These are phyloP conservation scores for Penicillium thymicola DNA, from an alignment of 2,329 filamentous ascomycete genomes.

Conservation along the genomic window DNA sequence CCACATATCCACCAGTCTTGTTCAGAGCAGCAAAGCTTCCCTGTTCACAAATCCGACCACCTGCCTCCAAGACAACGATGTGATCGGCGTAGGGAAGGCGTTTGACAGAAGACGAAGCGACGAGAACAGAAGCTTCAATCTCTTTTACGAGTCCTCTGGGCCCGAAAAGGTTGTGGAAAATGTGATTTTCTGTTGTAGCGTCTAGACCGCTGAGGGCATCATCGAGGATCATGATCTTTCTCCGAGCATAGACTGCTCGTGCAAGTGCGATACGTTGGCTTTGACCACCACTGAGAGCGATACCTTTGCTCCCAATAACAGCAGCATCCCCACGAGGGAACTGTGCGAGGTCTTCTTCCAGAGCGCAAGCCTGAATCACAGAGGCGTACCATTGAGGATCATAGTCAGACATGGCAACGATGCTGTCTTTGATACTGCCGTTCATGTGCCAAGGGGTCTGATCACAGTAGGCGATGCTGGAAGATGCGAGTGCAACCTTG, in stretches of 20 bases:
- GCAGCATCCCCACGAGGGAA: conserved; percentile 45
- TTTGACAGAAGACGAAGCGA: conserved; percentile 41
- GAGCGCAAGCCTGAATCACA: conserved; percentile 37
- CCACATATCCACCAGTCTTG: conserved; percentile 40
- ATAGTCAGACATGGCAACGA: conserved; percentile 37
- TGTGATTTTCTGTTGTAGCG: conserved; percentile 47
- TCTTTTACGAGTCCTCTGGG: conserved; percentile 45
- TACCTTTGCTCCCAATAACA: conserved; percentile 50
- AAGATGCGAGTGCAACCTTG: conserved; percentile 29
- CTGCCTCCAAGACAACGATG: conserved; percentile 39
- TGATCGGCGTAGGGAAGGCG: conserved; percentile 44
- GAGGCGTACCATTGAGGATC: conserved; percentile 39
- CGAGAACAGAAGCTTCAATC: conserved; percentile 39
- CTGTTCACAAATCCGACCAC: conserved; percentile 42
- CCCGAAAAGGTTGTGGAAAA: conserved; percentile 49
- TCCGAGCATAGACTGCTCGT: conserved; percentile 50
- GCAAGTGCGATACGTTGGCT: conserved; percentile 54
- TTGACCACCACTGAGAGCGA: conserved; percentile 53
- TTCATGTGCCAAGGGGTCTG: conserved; percentile 44
- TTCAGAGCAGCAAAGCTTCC: conserved; percentile 40
- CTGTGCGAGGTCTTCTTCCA: conserved; percentile 40
- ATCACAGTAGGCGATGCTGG: conserved; percentile 42
- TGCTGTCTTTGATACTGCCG: conserved; percentile 41
- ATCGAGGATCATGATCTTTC: conserved; percentile 49
- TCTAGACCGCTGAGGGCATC: conserved; percentile 54